Conservation (phyloP, 306 rosid species). For the Quercus agrifolia region DNA sequence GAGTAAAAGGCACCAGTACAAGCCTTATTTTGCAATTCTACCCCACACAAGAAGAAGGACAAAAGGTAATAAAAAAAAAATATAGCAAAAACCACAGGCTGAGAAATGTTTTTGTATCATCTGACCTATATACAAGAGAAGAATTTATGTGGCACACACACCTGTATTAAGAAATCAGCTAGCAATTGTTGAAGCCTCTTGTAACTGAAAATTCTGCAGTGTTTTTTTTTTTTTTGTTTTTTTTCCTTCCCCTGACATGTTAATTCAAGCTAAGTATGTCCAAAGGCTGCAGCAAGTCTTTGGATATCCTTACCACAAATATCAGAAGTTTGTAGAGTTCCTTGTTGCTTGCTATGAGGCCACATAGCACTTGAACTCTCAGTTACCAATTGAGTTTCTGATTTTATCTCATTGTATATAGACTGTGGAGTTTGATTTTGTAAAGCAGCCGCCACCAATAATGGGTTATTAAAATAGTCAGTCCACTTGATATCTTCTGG, state of each 20-base stretch:
- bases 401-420: conserved; percentile 36
- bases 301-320: conserved; percentile 39
- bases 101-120: conserved; percentile 22
- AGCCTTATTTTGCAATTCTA: conserved; percentile 36
- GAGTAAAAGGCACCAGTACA: conserved; percentile 19
- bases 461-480: conserved; percentile 47
- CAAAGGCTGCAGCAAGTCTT: conserved; percentile 43
- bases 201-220: conserved; percentile 5
- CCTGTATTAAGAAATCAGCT: conserved; percentile 22
- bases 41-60: conserved; percentile 29
- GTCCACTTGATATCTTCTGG: conserved; percentile 49
- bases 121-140: conserved; percentile 34
- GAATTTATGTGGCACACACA: conserved; percentile 40
- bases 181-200: conserved; percentile 2
- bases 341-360: conserved; percentile 37
- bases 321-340: conserved; percentile 22
- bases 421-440: conserved; percentile 30
- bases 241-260: neutral
- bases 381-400: conserved; percentile 26
- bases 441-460: conserved; percentile 36
- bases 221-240: neutral
- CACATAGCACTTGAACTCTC: conserved; percentile 35
- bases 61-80: conserved; percentile 25
- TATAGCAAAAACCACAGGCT: conserved; percentile 24
- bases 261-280: conserved; percentile 37